phyloP scores from a whole-genome alignment of 768 basidiomycete genomes.

The Phylloporus arenicola region DNA sequence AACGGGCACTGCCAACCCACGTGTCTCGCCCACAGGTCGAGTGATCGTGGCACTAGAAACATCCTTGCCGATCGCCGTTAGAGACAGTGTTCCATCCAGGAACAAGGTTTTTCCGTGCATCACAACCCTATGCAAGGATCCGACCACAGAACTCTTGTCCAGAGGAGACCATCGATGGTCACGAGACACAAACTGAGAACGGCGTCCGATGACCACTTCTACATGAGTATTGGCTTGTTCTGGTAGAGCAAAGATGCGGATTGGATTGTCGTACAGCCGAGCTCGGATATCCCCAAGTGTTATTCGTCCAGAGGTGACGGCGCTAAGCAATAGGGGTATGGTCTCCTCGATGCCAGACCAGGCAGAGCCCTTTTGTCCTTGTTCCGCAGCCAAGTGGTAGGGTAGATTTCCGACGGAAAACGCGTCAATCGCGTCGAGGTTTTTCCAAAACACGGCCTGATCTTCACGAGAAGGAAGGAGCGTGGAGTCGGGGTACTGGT shows the following conservation, averaged over 20 bases:
- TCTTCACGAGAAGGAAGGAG: constrained; percentile 70
- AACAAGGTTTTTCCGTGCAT: constrained; percentile 85
- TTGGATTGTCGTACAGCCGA: constrained; percentile 90
- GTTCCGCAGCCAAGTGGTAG: constrained; percentile 62
- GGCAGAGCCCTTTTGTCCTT: constrained; percentile 55
- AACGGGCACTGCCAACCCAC: constrained; percentile 16
- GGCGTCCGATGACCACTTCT: constrained; percentile 86
- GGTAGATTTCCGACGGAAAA: constrained; percentile 89
- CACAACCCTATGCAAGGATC: constrained; percentile 85
- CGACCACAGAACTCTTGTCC: constrained; percentile 53
- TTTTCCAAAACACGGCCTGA: constrained; percentile 81
- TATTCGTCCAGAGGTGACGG: constrained; percentile 73
- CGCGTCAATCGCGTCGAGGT: constrained; percentile 77
- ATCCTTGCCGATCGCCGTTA: constrained; percentile 60
- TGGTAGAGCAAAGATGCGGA: constrained; percentile 84
- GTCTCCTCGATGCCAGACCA: constrained; percentile 84
- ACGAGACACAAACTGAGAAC: constrained; percentile 47
- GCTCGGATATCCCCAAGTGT: constrained; percentile 76
- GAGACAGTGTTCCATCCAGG: constrained; percentile 75
- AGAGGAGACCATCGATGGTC: constrained; percentile 79
- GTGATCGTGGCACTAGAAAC: constrained; percentile 57
- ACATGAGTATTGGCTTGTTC: constrained; percentile 84
- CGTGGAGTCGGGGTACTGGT: constrained; percentile 61
- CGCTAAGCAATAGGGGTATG: constrained; percentile 80
- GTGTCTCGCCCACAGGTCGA: constrained; percentile 33